Conservation (phyloP, 345 rosid genomes). For the Carallia pectinifolia region DNA sequence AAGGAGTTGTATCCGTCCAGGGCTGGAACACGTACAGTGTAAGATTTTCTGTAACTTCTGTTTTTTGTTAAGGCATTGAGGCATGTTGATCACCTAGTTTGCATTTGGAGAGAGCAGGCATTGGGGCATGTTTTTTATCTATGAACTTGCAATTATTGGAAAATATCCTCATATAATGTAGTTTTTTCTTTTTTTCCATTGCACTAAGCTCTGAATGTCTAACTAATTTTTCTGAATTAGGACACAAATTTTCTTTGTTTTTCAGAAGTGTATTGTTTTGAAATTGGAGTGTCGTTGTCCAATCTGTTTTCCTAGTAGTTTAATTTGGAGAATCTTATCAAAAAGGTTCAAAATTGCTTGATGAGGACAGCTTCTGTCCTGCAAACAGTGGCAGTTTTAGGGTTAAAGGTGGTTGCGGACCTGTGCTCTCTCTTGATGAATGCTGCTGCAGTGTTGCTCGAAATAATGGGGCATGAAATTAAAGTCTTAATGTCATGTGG, state of each 20-base stretch:
- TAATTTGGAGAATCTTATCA: background rate
- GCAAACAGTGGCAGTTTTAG: background rate
- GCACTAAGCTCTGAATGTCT: no score
- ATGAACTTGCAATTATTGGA: no score
- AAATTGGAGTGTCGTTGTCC: no score
- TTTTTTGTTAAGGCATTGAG: background rate
- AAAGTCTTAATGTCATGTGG: background rate
- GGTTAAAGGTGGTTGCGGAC: background rate
- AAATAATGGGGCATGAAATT: background rate
- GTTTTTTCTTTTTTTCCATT: no score
- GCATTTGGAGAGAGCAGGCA: background rate
- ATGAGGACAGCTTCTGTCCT: background rate
- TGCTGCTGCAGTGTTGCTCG: background rate
- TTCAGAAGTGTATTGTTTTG: background rate
- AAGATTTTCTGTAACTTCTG: constrained; percentile 30
- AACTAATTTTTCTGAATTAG: background rate
- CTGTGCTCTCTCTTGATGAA: background rate
- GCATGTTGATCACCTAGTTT: constrained; percentile 1
- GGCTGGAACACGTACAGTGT: constrained; percentile 92
- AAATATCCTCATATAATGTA: no score
- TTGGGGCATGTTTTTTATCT: no score
- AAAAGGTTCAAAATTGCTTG: background rate
- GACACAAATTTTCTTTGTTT: background rate
- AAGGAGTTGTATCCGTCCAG: constrained; percentile 85
- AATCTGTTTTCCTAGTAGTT: no score